Evolutionary conservation across 495 filamentous ascomycete species (phyloP), one percentile per base, ranked within the genome.

Genomic region (Xylaria palmicola): DNA sequence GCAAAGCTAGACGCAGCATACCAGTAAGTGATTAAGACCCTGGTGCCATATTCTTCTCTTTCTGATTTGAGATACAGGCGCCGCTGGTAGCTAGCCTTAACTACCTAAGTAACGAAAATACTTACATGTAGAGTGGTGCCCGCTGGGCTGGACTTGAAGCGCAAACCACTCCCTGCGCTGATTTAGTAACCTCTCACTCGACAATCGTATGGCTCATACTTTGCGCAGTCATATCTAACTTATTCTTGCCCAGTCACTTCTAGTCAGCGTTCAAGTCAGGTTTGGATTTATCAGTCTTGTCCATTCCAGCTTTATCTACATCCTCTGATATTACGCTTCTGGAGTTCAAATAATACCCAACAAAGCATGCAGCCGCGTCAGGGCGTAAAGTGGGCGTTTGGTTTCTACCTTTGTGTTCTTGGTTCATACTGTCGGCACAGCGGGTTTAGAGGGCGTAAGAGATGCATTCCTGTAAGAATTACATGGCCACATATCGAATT

Each of bases 1-100:
- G 75, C 74, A 24, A 68, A 71, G 24, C 64, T 75, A 43, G 61
- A 70, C 32, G 76, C 72, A 22, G 77, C 74, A 39, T 80, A 77
- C 56, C 72, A 70, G 77, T 79, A 65, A 69, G 74, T 65, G 1
- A 9, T 36, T 45, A 19, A 20, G 30, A 41, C 2, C 4, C 5
- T 13, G 6, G 13, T 6, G 20, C 29, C 37, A 6, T n/a, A 32
- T 17, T 27, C 20, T 17, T 24, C 49, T 17, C 13, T 50, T 41
- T n/a, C 60, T 69, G 15, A 69, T 34, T 36, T 12, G 30, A 6
- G 4, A 58, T 48, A 30, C 50, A 72, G 69, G 32, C 69, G 69
- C 61, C 69, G 69, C n/a, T 72, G 69, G 69, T 72, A 34, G 65
- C 20, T 29, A 29, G 6, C 5, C 24, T 27, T 5, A n/a, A 15